Conservation (phyloP, 225 moss, liverwort and hornwort species). For the Neckera pumila region DNA sequence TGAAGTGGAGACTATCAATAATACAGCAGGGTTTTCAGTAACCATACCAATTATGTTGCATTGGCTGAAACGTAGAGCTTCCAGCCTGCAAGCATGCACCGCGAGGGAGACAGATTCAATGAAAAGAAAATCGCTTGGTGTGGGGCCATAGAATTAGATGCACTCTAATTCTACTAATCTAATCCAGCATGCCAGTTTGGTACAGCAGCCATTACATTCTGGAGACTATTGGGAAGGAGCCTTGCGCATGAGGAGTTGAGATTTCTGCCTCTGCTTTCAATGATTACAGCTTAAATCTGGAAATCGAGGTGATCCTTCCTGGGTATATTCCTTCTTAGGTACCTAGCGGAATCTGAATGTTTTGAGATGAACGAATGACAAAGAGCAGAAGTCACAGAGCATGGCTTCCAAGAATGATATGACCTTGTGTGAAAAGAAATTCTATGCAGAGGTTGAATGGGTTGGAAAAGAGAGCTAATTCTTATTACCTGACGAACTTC, state of each 20-base stretch:
- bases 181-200: not conserved
- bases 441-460: not conserved
- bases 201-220: not conserved
- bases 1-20: too few species aligned
- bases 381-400: not conserved
- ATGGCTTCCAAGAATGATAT: not conserved
- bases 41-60: constrained; percentile 42
- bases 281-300: not conserved
- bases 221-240: not conserved
- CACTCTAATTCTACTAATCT: not conserved
- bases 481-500: constrained; percentile 26
- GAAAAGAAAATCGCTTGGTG: too few species aligned
- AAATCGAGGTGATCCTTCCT: not conserved
- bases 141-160: too few species aligned
- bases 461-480: not conserved
- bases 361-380: not conserved
- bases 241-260: not conserved
- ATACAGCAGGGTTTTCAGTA: not conserved
- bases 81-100: constrained; percentile 4
- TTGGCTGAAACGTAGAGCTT: constrained; percentile 10
- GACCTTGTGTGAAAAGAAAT: not conserved
- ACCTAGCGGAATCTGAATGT: not conserved
- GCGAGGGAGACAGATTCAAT: not conserved
- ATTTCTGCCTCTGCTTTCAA: not conserved
- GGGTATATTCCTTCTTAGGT: not conserved